Evolutionary conservation across 2,329 filamentous ascomycete genomes (phyloP).

Genomic region (Neoscytalidium dimidiatum): DNA sequence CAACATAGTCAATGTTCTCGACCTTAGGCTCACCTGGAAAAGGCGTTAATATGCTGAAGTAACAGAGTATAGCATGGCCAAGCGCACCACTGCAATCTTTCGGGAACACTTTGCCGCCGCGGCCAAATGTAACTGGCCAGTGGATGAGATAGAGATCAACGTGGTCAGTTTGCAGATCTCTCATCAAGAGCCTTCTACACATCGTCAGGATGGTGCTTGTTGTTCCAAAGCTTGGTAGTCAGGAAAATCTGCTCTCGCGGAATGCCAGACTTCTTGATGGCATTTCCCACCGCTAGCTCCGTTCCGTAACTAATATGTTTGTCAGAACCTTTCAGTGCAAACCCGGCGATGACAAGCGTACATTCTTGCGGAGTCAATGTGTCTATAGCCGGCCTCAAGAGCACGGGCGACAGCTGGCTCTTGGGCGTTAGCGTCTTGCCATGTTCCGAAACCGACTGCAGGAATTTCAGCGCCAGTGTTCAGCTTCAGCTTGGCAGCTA

Average conservation of each 20-base stretch:
- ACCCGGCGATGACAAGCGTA: too few relatives aligned
- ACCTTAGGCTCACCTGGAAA: conserved; percentile 62
- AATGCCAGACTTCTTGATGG: conserved; percentile 78
- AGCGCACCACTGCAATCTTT: conserved; percentile 16
- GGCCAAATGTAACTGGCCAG: conserved; percentile 69
- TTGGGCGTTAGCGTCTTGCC: conserved; percentile 72
- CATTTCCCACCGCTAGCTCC: conserved; percentile 75
- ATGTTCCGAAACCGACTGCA: conserved; percentile 75
- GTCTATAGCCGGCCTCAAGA: conserved; percentile 39
- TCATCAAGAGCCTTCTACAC: conserved; percentile 46
- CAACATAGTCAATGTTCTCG: conserved; percentile 71
- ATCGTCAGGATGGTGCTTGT: conserved; percentile 69
- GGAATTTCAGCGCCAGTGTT: conserved; percentile 70
- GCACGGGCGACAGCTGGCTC: conserved; percentile 56
- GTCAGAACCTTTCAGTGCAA: neutral
- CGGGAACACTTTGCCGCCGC: conserved; percentile 48
- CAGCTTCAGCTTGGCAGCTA: conserved; percentile 55
- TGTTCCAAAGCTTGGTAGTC: conserved; percentile 91
- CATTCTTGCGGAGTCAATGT: conserved; percentile 56
- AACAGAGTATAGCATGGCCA: conserved; percentile 48
- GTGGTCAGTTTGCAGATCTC: conserved; percentile 76
- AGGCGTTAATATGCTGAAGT: conserved; percentile 19
- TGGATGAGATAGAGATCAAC: conserved; percentile 89
- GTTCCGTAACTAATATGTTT: conserved; percentile 68
- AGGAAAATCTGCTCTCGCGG: conserved; percentile 89